These are phyloP conservation scores for Brassica balearica DNA, from an alignment of 441 rosid genomes.

Conservation along the genomic window DNA sequence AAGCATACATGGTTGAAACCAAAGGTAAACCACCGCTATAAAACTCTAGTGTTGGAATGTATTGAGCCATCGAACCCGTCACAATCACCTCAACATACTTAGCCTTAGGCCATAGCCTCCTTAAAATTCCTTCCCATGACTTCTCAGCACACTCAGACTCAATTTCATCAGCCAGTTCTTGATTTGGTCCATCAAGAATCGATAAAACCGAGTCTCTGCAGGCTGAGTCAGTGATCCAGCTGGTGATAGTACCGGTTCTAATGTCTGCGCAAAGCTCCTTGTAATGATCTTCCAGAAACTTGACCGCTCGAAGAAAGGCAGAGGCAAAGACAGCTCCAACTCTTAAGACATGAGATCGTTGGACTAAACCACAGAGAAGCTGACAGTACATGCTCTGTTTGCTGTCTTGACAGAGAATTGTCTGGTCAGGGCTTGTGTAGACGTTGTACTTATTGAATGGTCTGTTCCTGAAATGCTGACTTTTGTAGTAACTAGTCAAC, in stretches of 20 bases:
- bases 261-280: slow-evolving; percentile 67
- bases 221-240: slow-evolving; percentile 70
- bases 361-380: slow-evolving; percentile 77
- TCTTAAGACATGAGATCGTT: slow-evolving; percentile 68
- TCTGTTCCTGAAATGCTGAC: slow-evolving; percentile 71
- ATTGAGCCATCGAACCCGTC: slow-evolving; percentile 94
- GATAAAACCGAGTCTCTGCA: slow-evolving; percentile 59
- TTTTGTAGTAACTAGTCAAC: slow-evolving; percentile 88
- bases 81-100: slow-evolving; percentile 89
- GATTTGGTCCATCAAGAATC: slow-evolving; percentile 51
- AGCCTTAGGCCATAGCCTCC: slow-evolving; percentile 79
- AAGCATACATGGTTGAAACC: slow-evolving; percentile 90
- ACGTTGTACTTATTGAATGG: slow-evolving; percentile 76
- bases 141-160: slow-evolving; percentile 53
- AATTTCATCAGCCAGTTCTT: slow-evolving; percentile 61
- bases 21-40: slow-evolving; percentile 82
- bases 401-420: slow-evolving; percentile 82
- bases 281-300: slow-evolving; percentile 76
- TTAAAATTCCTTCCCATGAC: slow-evolving; percentile 87
- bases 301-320: slow-evolving; percentile 82
- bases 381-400: slow-evolving; percentile 94
- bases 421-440: slow-evolving; percentile 85
- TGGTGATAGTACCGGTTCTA: slow-evolving; percentile 63
- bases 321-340: slow-evolving; percentile 93
- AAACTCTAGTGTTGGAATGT: slow-evolving; percentile 78